Evolutionary conservation across 345 rosid genomes (phyloP).

Genomic region (Euphorbia lathyris): DNA sequence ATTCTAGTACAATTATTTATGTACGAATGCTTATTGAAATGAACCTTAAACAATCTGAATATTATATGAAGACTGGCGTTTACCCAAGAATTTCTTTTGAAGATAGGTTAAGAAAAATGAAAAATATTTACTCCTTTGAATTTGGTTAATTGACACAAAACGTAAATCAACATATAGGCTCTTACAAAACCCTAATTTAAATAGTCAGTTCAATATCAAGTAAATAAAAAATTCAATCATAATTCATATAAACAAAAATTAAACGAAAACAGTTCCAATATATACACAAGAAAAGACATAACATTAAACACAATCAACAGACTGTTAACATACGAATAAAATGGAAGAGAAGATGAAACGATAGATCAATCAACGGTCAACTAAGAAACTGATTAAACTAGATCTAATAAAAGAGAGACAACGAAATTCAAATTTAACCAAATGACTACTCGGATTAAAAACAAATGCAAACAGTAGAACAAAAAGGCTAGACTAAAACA

Average conservation of each 20-base stretch:
- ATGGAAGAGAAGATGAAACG: background rate
- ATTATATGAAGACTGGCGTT: background rate
- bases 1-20: background rate
- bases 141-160: background rate
- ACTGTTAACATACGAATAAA: background rate
- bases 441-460: background rate
- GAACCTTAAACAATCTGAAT: background rate
- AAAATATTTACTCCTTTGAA: background rate
- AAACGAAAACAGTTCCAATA: background rate
- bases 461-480: background rate
- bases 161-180: background rate
- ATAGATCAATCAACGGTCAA: background rate
- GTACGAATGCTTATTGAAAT: background rate
- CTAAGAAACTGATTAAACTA: background rate
- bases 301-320: background rate
- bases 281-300: background rate
- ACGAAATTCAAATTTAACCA: background rate
- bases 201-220: background rate
- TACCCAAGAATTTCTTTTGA: no score
- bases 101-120: no score
- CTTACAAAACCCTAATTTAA: conserved; percentile 5
- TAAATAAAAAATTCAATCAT: background rate
- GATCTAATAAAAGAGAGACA: background rate
- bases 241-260: background rate
- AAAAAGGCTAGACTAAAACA: background rate